Base-by-base conservation (phyloP, 345 rosid species). In the Rhizophora mangle region DNA sequence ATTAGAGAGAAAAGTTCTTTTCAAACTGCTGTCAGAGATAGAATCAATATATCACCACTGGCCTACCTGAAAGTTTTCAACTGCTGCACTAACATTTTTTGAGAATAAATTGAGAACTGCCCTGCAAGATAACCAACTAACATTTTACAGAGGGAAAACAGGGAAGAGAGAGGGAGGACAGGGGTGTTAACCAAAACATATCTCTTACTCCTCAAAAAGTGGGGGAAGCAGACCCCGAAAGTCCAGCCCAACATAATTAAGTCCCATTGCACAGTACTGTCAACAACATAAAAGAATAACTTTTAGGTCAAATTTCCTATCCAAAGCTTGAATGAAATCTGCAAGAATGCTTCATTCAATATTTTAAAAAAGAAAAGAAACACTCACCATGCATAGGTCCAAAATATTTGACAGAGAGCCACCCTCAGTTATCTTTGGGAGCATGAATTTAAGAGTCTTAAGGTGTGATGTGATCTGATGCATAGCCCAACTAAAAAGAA, bases 401-500 rank as follows among this genome's bases (percentile, higher is more conserved):
- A 92, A 82, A 63, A 95, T 95, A 85, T 92, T 95, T 71, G 98
- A 90, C 46, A 95, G 81, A 37, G 98, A 85, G 63, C 92, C 96
- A 73, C 99, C 98, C 78, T 95, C 99, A 43, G 94, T 90, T 82
- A 95, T 87, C 88, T 90, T 90, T 26, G 96, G 97, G 62, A 95
- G 99, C 97, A 88, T 87, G 72, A 90, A 62, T 82, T 92, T 90
- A 39, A 92, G 91, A 76, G 92, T 95, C 79, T 95, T 92, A 74
- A 95, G 94, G 84, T 95, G 96, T 53, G 96, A 85, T 58, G 94
- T 92, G 68, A 95, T 86, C 79, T 95, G 98, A 86, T 92, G 98
- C 99, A 95, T 92, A 63, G 96, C 93, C 97, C 99, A 95, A 76
- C 96, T 87, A 76, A 90, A 92, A 72, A 95, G 90, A 78, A 95